Evolutionary conservation across 139 green algal genomes (phyloP).

Genomic region (Ulvella scutata): DNA sequence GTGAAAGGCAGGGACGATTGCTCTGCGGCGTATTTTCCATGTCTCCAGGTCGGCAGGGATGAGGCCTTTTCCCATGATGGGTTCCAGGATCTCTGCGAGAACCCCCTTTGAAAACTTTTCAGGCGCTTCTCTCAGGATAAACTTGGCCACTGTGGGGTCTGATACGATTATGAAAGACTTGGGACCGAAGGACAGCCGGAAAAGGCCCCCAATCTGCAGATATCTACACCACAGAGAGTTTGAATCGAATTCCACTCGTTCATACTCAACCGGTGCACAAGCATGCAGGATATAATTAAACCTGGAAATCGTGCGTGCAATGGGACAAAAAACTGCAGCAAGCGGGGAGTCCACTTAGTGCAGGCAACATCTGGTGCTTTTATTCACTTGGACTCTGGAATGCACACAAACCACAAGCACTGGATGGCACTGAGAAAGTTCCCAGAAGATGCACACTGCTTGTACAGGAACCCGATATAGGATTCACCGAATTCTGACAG

Average conservation of each 20-base stretch:
- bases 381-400: too few species aligned
- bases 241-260: not conserved
- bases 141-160: constrained; percentile 78
- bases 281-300: too few species aligned
- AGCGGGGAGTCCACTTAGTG: too few species aligned
- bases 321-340: too few species aligned
- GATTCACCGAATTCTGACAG: constrained; percentile 79
- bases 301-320: too few species aligned
- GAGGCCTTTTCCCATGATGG: constrained; percentile 99
- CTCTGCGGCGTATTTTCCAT: constrained; percentile 71
- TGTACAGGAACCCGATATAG: constrained; percentile 84
- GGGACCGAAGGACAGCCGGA: constrained; percentile 93
- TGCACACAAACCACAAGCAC: too few species aligned
- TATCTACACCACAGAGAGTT: constrained; percentile 41
- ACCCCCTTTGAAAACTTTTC: constrained; percentile 77
- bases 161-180: constrained; percentile 98
- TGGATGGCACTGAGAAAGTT: too few species aligned
- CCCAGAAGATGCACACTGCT: constrained; percentile 56
- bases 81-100: constrained; percentile 96
- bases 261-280: too few species aligned
- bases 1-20: constrained; percentile 93
- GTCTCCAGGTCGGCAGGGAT: constrained; percentile 84
- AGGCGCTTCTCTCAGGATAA: constrained; percentile 63
- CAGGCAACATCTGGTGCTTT: too few species aligned
- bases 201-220: constrained; percentile 76